A percentile compares a stretch with the other conserved stretches of the same genome.
These are phyloP conservation scores for Leptographium galeiforme DNA, from an alignment of 2,329 filamentous ascomycete genomes.

Conservation along the genomic window DNA sequence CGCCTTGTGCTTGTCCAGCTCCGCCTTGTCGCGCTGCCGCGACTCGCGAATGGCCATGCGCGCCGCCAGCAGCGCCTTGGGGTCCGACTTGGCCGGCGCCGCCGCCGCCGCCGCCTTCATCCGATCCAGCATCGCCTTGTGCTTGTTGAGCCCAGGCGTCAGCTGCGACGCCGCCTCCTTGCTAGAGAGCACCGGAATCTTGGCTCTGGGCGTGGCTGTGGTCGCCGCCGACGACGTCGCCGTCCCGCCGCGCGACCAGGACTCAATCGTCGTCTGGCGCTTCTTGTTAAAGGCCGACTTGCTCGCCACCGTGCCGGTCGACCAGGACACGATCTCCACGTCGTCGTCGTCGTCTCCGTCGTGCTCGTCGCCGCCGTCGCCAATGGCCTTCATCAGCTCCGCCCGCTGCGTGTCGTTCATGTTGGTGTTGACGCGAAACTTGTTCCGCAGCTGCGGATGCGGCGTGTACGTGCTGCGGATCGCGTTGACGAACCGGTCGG, in stretches of 20 bases:
- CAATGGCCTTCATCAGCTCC: conserved; percentile 55
- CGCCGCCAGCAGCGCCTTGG: conserved; percentile 22
- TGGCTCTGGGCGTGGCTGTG: neutral
- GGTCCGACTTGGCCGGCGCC: conserved; percentile 23
- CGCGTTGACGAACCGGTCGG: conserved; percentile 30
- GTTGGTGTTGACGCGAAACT: conserved; percentile 58
- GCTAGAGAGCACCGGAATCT: conserved; percentile 20
- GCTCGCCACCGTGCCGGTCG: conserved; percentile 7
- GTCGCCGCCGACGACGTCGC: neutral
- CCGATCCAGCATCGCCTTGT: conserved; percentile 29
- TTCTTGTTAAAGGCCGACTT: conserved; percentile 19
- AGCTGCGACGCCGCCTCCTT: conserved; percentile 34
- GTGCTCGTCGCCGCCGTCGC: conserved; percentile 43
- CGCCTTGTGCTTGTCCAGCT: conserved; percentile 57
- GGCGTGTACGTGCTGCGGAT: conserved; percentile 56
- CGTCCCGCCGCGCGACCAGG: conserved; percentile 9
- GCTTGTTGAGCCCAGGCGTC: conserved; percentile 29
- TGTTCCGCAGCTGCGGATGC: conserved; percentile 37
- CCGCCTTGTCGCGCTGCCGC: conserved; percentile 61
- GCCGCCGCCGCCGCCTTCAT: conserved; percentile 22
- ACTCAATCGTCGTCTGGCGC: conserved; percentile 13
- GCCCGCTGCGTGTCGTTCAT: conserved; percentile 72
- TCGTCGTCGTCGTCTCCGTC: conserved; percentile 25
- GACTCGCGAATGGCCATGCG: conserved; percentile 54
- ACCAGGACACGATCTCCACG: conserved; percentile 21